Percentiles rank a stretch among this genome's conserved stretches.
Conservation (phyloP, 305 asterid genomes). For the Fraxinus velutina region DNA sequence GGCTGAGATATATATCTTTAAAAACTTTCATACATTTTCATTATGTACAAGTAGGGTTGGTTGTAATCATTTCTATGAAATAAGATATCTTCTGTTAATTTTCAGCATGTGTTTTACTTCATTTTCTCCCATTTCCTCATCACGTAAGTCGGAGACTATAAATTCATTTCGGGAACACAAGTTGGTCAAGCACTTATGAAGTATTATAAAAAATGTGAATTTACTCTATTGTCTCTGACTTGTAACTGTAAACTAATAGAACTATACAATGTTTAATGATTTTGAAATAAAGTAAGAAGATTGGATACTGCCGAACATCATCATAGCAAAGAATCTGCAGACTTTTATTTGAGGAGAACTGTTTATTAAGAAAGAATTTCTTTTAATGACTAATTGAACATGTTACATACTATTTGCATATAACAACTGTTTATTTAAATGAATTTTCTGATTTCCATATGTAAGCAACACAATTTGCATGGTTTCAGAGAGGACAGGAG, state of each 20-base stretch:
- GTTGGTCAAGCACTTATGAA: background rate
- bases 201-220: background rate
- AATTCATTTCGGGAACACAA: background rate
- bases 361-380: background rate
- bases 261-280: background rate
- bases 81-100: background rate
- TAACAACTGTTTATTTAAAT: background rate
- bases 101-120: background rate
- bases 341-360: background rate
- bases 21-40: background rate
- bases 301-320: background rate
- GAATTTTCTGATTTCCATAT: background rate
- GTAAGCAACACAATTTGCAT: background rate
- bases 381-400: background rate
- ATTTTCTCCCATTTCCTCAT: background rate
- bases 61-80: background rate
- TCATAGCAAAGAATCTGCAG: background rate
- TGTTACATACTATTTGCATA: background rate
- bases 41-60: background rate
- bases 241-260: background rate
- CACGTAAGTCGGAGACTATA: background rate
- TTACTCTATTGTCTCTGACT: background rate
- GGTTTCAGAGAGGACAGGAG: background rate
- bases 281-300: background rate
- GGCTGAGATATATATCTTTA: background rate